Evolutionary conservation across 805 yeast species (phyloP), one percentile per base, ranked within the genome.

Genomic region (Yarrowia sp.): DNA sequence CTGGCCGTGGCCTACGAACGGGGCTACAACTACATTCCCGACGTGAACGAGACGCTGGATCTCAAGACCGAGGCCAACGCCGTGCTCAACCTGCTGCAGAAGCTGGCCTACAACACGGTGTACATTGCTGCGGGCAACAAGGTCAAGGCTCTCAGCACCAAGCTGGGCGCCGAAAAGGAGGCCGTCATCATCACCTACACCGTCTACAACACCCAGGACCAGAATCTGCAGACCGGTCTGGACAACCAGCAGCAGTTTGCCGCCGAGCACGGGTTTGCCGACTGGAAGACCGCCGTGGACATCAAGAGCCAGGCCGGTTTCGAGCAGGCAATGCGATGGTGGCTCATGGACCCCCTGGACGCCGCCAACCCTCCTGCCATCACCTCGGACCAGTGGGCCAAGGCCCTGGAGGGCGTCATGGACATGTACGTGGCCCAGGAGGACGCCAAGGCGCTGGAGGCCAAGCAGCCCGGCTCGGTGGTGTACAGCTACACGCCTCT

Each of bases 241-340:
- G 17, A 47, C 53, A 9, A 14, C 19, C 53, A 47, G 38, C 53
- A 47, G 38, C 53, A 33, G 38, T 47, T 15, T 33, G 53, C 53
- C 9, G 36, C 53, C 14, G 53, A 47, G 38, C 53, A 47, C 38
- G 13, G 13, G 3, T 1, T 15, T n/a, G 13, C 36, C 19, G 38
- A 47, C 38, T 47, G 53, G 53, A 15, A n/a, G 19, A 9, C 10
- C 19, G 53, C 53, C 8, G 9, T 47, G 1, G 9, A 47, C 9
- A 20, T 47, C n/a, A 10, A 15, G 19, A 30, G 14, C 7, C 8
- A 15, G 2, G 53, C 15, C 3, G 38, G 20, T 4, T 3, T 14
- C 12, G 13, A 46, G 38, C 53, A 47, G 20, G 38, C 12, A 1
- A 13, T 47, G 38, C 19, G 36, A n/a, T 47, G 53, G 53, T 30